Conservation (phyloP, 495 filamentous ascomycete species). For the Collariella sp. region DNA sequence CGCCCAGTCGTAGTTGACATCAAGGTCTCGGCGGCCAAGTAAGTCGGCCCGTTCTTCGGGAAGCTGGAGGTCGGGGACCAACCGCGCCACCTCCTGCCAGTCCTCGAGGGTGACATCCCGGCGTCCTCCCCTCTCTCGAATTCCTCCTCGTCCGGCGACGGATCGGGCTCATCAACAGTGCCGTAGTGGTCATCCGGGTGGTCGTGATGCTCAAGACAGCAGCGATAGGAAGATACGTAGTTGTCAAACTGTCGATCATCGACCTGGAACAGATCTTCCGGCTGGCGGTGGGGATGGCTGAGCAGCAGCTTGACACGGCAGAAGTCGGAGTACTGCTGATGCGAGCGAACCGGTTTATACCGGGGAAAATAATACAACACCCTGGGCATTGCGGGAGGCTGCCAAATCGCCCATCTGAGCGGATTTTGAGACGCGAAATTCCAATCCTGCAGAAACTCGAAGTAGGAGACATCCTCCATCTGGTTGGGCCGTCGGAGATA, state of each 20-base stretch:
- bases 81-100: neutral
- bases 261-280: neutral
- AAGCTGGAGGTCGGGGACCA: neutral
- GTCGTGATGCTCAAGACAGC: neutral
- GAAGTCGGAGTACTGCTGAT: neutral
- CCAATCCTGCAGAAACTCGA: neutral
- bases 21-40: neutral
- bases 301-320: neutral
- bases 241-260: neutral
- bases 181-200: neutral
- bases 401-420: neutral
- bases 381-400: neutral
- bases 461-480: neutral
- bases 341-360: neutral
- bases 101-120: neutral
- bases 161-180: neutral
- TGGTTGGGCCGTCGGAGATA: neutral
- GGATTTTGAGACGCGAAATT: neutral
- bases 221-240: neutral
- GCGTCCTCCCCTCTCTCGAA: neutral
- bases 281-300: neutral
- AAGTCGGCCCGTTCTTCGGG: neutral
- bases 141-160: neutral
- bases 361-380: neutral
- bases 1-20: neutral